These are phyloP conservation scores for Citrullus amarus DNA, from an alignment of 306 rosid genomes.

Conservation along the genomic window DNA sequence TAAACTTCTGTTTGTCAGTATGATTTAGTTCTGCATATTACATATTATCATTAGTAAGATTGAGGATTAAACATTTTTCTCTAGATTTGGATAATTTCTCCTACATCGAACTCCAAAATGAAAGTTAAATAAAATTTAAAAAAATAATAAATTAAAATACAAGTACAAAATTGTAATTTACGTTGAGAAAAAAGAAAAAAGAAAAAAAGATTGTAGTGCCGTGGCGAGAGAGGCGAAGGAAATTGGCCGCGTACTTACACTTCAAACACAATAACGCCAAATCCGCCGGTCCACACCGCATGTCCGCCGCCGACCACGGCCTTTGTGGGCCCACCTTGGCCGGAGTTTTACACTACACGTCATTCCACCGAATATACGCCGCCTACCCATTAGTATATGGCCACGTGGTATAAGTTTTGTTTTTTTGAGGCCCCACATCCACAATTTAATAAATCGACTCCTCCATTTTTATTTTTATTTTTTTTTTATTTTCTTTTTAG, in stretches of 20 bases:
- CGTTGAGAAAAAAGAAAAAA: neutral
- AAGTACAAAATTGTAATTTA: neutral
- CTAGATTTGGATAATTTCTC: too few species aligned
- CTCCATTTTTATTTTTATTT: neutral
- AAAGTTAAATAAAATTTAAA: neutral
- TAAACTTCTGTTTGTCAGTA: too few species aligned
- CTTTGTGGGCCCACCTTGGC: neutral
- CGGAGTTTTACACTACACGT: neutral
- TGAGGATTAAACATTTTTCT: too few species aligned
- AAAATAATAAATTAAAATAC: too few species aligned
- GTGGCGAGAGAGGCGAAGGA: neutral
- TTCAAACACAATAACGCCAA: neutral
- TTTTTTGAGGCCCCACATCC: neutral
- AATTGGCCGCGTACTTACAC: neutral
- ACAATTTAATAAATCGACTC: neutral
- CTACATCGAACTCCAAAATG: too few species aligned
- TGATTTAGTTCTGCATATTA: too few species aligned
- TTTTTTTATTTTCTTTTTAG: neutral
- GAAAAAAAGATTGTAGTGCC: neutral
- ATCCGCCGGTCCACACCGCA: neutral
- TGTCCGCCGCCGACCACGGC: conserved; percentile 1
- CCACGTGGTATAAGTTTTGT: conserved; percentile 4
- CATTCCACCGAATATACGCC: neutral
- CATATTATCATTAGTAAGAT: too few species aligned
- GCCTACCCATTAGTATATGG: neutral